A percentile compares a stretch with the other conserved stretches of the same genome.
Evolutionary conservation across 768 basidiomycete genomes (phyloP).

Genomic region (Phylloporus arenicola): DNA sequence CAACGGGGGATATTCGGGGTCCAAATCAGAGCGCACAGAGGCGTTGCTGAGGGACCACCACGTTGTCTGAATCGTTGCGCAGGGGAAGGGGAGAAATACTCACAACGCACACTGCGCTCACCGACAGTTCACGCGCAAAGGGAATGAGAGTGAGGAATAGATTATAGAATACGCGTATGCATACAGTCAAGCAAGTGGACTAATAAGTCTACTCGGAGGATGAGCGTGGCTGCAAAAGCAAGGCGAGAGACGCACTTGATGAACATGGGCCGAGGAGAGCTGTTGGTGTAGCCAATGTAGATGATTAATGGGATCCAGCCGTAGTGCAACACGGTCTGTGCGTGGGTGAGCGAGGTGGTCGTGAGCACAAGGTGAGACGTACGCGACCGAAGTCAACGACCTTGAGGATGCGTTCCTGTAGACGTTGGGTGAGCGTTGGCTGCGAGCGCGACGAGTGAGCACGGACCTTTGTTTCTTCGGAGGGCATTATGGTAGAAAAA

Average conservation of each 20-base stretch:
- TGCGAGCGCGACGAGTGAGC: background rate
- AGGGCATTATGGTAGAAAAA: conserved; percentile 54
- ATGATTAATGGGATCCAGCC: conserved; percentile 97
- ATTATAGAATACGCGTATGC: conserved; percentile 27
- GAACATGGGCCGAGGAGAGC: conserved; percentile 89
- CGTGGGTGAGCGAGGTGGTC: conserved; percentile 1
- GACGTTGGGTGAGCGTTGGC: background rate
- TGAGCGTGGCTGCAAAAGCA: background rate
- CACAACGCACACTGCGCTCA: conserved; percentile 18
- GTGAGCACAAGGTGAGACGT: conserved; percentile 26
- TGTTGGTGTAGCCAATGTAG: conserved; percentile 88
- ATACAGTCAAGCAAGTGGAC: conserved; percentile 70
- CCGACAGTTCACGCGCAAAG: background rate
- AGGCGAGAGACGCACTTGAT: conserved; percentile 73
- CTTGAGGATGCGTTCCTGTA: conserved; percentile 72
- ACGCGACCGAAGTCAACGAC: conserved; percentile 79
- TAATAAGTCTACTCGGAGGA: conserved; percentile 64
- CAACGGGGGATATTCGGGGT: conserved; percentile 30
- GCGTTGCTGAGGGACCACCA: conserved; percentile 47
- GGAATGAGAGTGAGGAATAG: conserved; percentile 1
- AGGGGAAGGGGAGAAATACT: conserved; percentile 11
- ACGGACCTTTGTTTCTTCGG: conserved; percentile 83
- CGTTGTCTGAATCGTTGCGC: conserved; percentile 55
- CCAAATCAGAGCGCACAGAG: conserved; percentile 6
- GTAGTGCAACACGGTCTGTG: conserved; percentile 84